Evolutionary conservation across 2,329 filamentous ascomycete genomes (phyloP).

Genomic region (Penicillium sp.): DNA sequence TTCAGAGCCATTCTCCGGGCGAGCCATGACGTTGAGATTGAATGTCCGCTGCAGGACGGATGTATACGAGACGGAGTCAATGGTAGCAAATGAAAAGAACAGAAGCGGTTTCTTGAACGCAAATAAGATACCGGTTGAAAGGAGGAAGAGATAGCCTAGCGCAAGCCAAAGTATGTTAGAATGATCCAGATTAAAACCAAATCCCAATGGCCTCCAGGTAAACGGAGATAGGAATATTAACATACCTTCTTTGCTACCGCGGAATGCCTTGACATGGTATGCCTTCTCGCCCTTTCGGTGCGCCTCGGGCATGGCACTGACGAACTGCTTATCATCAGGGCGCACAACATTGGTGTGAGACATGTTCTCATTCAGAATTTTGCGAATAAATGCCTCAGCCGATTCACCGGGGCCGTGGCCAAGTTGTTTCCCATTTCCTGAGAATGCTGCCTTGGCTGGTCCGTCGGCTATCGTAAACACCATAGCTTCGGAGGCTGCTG

Average conservation of each 20-base stretch:
- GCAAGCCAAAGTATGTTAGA: conserved; percentile 1
- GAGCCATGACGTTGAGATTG: conserved; percentile 51
- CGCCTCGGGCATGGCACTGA: conserved; percentile 51
- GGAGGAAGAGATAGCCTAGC: conserved; percentile 55
- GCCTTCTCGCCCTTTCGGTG: conserved; percentile 56
- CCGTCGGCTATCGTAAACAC: conserved; percentile 54
- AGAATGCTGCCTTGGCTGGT: conserved; percentile 38
- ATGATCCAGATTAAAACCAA: not conserved
- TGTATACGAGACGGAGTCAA: conserved; percentile 56
- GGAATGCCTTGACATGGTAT: conserved; percentile 56
- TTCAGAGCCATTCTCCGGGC: conserved; percentile 25
- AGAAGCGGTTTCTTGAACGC: conserved; percentile 58
- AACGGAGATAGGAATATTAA: conserved; percentile 2
- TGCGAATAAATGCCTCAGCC: conserved; percentile 37
- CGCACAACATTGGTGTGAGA: conserved; percentile 42
- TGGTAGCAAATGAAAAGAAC: conserved; percentile 53
- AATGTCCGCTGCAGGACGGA: conserved; percentile 58
- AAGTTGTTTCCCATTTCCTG: conserved; percentile 38
- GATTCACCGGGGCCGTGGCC: conserved; percentile 40
- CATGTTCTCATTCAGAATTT: conserved; percentile 44
- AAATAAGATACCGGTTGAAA: conserved; percentile 53
- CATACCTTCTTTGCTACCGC: conserved; percentile 57
- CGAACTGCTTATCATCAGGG: conserved; percentile 51
- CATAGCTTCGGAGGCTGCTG: conserved; percentile 45
- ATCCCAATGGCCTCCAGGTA: not conserved